A percentile compares a stretch with the other conserved stretches of the same genome.
Conservation (phyloP, 140 eudicot species). For the Stevia rebaudiana region DNA sequence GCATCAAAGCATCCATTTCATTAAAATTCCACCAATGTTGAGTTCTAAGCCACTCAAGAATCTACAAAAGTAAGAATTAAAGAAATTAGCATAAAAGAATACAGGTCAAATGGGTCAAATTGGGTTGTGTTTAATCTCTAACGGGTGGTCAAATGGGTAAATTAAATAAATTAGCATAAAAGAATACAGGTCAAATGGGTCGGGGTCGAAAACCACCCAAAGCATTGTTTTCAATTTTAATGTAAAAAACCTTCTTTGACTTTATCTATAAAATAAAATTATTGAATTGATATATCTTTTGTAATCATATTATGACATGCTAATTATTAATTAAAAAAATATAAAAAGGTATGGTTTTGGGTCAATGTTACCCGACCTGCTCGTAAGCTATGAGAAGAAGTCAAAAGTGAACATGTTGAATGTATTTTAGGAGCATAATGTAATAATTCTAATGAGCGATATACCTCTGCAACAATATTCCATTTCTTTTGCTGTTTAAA, state of each 20-base stretch:
- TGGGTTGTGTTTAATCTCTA: neutral
- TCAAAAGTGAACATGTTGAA: constrained; percentile 3
- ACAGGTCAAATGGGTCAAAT: neutral
- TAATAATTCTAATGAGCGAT: neutral
- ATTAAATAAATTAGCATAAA: neutral
- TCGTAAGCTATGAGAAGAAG: neutral
- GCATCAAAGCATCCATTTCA: constrained; percentile 89
- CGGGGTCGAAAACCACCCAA: neutral
- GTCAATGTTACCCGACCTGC: neutral
- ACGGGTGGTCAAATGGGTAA: neutral
- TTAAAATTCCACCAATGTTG: constrained; percentile 98
- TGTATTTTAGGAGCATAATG: neutral
- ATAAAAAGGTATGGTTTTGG: neutral
- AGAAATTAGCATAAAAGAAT: no score
- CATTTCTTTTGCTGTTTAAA: constrained; percentile 96
- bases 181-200: neutral
- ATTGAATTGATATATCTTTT: neutral
- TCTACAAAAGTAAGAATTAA: constrained; percentile 37
- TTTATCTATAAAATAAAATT: neutral
- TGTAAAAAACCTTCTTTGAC: neutral
- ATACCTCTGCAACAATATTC: constrained; percentile 97
- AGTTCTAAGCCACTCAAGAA: constrained; percentile 93
- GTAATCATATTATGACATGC: neutral
- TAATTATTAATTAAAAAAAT: neutral
- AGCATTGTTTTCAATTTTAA: neutral